These are phyloP conservation scores for Hydrangea macrophylla DNA, from an alignment of 148 eudicot genomes.

Conservation along the genomic window DNA sequence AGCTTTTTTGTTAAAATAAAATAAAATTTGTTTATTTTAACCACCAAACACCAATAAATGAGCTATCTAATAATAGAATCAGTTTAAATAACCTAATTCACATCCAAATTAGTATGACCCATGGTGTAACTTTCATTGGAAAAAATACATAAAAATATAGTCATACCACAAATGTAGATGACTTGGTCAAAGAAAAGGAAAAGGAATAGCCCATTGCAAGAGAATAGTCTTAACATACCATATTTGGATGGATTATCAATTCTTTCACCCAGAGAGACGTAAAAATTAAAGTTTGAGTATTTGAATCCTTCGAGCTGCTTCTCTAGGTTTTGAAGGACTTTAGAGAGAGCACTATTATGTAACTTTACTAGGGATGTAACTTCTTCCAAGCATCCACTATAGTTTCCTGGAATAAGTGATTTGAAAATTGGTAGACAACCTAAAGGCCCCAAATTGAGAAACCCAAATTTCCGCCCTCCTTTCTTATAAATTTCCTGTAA, in stretches of 20 bases:
- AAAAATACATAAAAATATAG: too few species aligned
- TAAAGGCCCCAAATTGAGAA: slow-evolving; percentile 27
- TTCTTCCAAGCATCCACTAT: slow-evolving; percentile 23
- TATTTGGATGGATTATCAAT: slow-evolving; percentile 25
- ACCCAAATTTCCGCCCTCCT: slow-evolving; percentile 45
- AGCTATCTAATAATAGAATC: too few species aligned
- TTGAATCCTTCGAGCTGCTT: slow-evolving; percentile 28
- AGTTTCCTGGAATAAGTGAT: background rate
- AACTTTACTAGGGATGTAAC: slow-evolving; percentile 13
- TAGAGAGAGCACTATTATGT: slow-evolving; percentile 24
- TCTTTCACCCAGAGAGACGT: slow-evolving; percentile 13
- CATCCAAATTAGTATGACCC: too few species aligned
- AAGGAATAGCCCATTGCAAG: too few species aligned
- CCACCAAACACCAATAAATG: too few species aligned
- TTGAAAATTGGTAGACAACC: slow-evolving; percentile 34
- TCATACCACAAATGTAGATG: too few species aligned
- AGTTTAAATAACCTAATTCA: too few species aligned
- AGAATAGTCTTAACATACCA: too few species aligned
- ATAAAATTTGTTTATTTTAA: too few species aligned
- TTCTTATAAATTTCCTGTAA: slow-evolving; percentile 37
- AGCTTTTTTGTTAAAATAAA: too few species aligned
- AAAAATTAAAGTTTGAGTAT: slow-evolving; percentile 32
- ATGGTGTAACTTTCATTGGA: too few species aligned
- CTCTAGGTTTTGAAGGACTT: slow-evolving; percentile 14
- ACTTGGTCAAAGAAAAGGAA: too few species aligned